Percentiles rank a stretch among this genome's conserved stretches.
phyloP scores from a whole-genome alignment of 2,329 filamentous ascomycete genomes.

The Paramyrothecium roridum region DNA sequence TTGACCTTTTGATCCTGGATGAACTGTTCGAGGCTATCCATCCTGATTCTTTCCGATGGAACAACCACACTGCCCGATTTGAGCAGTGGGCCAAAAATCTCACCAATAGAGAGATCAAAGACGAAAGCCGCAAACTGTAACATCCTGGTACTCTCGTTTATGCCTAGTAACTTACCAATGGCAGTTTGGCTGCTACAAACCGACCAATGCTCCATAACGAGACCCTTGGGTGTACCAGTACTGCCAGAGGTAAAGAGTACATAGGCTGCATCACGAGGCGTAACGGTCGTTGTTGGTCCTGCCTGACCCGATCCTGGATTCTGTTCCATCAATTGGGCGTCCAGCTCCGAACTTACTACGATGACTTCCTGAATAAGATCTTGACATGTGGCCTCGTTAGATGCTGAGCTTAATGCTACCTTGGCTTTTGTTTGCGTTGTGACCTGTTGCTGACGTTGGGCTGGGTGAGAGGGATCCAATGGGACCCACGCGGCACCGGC shows the following conservation, averaged over 20 bases:
- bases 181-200: constrained; percentile 6
- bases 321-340: background rate
- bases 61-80: constrained; percentile 17
- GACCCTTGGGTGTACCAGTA: constrained; percentile 17
- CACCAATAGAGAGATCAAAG: constrained; percentile 15
- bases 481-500: constrained; percentile 18
- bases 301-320: too few relatives aligned
- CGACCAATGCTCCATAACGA: constrained; percentile 14
- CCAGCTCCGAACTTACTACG: background rate
- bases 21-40: constrained; percentile 5
- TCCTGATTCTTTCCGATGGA: constrained; percentile 15
- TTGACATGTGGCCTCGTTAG: background rate
- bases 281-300: background rate
- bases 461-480: constrained; percentile 15
- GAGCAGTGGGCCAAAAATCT: constrained; percentile 8
- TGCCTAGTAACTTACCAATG: constrained; percentile 7
- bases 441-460: constrained; percentile 1
- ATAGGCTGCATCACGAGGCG: constrained; percentile 3
- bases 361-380: background rate
- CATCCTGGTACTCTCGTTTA: constrained; percentile 2
- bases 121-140: constrained; percentile 19
- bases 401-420: constrained; percentile 8
- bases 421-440: constrained; percentile 3
- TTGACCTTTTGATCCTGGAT: constrained; percentile 11
- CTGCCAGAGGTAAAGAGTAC: constrained; percentile 19